Base-by-base conservation (phyloP, 2,329 filamentous ascomycete species). In the Phaeoacremonium minimum region DNA sequence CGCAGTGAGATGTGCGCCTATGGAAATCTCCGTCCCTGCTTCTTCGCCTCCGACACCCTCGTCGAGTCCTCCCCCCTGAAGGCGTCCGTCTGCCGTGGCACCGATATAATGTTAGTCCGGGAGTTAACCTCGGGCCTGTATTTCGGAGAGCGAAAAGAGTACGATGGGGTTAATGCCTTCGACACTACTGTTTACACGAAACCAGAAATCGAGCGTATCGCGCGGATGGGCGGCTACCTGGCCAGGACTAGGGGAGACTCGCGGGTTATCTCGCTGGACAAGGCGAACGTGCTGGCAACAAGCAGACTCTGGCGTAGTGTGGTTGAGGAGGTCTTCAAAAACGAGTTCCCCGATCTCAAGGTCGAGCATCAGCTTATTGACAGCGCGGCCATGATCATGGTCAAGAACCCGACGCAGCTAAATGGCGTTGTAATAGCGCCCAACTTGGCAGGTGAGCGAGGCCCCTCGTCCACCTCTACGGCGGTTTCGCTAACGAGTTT, bases 221-320 rank as follows among this genome's bases (percentile, higher is more conserved):
- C 66, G 1, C 64, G 67, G 3, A 65, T 74, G 2, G 64, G 63
- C 9, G 69, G 65, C 0, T 61, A 60, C 5, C 55, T 74, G 5
- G 68, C 71, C 12, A 49, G 38, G 3, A 46, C 26, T 28, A 49
- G 55, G 7, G 56, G 57, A 31, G 47, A 51, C 7, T 61, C 66
- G 11, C 55, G 61, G 1, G 49, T 60, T 3, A 69, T 73, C 2
- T 69, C 62, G 58, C 61, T 60, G 2, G 71, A 75, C 51, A 75
- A 75, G 51, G 69, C 69, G 29, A 75, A 75, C 41, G 70, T 75
- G 8, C 60, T 75, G 7, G 71, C 71, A 1, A 71, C 59, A 32
- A 63, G 65, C 4, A 55, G 71, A 3, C 61, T 75, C 4, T 74
- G 71, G 71, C 51, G 71, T 4, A 52, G 59, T 11, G 62, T 64